Percentiles rank a stretch among this genome's conserved stretches.
These are phyloP conservation scores for Usnea hakonensis DNA, from an alignment of 495 filamentous ascomycete genomes.

Conservation along the genomic window DNA sequence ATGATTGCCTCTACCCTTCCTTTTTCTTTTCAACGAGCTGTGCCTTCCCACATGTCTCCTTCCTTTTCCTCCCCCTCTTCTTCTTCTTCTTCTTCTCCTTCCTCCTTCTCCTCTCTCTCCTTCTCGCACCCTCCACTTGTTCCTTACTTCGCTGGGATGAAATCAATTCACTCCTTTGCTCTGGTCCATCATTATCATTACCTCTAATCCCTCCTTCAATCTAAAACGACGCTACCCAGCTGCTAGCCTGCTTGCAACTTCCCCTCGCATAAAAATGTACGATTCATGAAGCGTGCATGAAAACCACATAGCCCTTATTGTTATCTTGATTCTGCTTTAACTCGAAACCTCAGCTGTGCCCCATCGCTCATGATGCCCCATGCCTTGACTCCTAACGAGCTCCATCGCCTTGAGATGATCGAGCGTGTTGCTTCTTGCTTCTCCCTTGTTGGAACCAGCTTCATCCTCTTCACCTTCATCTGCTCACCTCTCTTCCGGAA, in stretches of 20 bases:
- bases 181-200: background rate
- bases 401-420: slow-evolving; percentile 46
- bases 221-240: too few relatives aligned
- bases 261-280: too few relatives aligned
- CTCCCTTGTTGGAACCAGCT: slow-evolving; percentile 62
- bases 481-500: slow-evolving; percentile 58
- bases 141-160: background rate
- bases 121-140: background rate
- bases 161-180: too few relatives aligned
- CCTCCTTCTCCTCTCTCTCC: background rate
- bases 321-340: background rate
- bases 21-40: too few relatives aligned
- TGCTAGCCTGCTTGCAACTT: too few relatives aligned
- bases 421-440: slow-evolving; percentile 64
- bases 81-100: background rate
- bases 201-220: too few relatives aligned
- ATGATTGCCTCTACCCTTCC: too few relatives aligned
- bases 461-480: slow-evolving; percentile 67
- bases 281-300: too few relatives aligned
- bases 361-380: slow-evolving; percentile 1
- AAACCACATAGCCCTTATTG: too few relatives aligned
- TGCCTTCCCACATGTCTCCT: background rate
- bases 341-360: background rate
- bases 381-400: slow-evolving; percentile 11
- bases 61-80: background rate